Evolutionary conservation across 2,329 filamentous ascomycete species (phyloP).

Genomic region (Neoscytalidium dimidiatum): DNA sequence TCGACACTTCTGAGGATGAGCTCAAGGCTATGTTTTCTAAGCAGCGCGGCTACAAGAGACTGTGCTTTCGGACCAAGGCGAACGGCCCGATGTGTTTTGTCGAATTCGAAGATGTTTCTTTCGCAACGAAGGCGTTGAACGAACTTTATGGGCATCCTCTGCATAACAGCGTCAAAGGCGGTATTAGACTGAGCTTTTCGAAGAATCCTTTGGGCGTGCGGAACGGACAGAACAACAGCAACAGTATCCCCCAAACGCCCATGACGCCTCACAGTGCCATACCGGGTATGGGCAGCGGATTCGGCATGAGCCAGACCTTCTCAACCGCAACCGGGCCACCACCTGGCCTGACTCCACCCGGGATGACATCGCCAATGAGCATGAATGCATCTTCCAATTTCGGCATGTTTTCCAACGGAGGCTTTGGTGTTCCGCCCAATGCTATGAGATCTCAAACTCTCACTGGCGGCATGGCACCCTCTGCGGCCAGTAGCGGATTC

Average conservation of each 20-base stretch:
- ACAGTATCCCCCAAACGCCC: slow-evolving; percentile 51
- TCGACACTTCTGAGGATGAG: slow-evolving; percentile 92
- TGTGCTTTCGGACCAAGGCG: slow-evolving; percentile 92
- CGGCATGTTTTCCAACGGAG: slow-evolving; percentile 39
- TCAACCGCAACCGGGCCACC: slow-evolving; percentile 74
- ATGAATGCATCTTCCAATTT: slow-evolving; percentile 34
- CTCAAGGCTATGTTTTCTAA: slow-evolving; percentile 91
- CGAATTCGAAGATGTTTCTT: slow-evolving; percentile 92
- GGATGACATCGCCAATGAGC: slow-evolving; percentile 51
- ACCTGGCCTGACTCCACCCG: slow-evolving; percentile 79
- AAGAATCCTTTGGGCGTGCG: slow-evolving; percentile 96
- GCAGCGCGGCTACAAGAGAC: slow-evolving; percentile 89
- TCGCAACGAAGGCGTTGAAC: slow-evolving; percentile 86
- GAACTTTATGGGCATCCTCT: slow-evolving; percentile 85
- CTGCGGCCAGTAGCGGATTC: slow-evolving; percentile 32
- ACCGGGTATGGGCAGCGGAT: slow-evolving; percentile 58
- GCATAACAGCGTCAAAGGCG: slow-evolving; percentile 91
- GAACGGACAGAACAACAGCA: slow-evolving; percentile 64
- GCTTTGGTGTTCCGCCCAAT: slow-evolving; percentile 36
- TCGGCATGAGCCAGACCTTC: slow-evolving; percentile 60
- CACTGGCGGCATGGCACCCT: slow-evolving; percentile 35
- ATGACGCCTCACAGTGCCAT: slow-evolving; percentile 55
- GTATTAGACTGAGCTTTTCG: slow-evolving; percentile 93
- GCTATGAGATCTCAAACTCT: slow-evolving; percentile 36
- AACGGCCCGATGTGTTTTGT: slow-evolving; percentile 99